Evolutionary conservation across 2,329 filamentous ascomycete species (phyloP), one percentile per base, ranked within the genome.

Genomic region (Penicillium brasilianum): DNA sequence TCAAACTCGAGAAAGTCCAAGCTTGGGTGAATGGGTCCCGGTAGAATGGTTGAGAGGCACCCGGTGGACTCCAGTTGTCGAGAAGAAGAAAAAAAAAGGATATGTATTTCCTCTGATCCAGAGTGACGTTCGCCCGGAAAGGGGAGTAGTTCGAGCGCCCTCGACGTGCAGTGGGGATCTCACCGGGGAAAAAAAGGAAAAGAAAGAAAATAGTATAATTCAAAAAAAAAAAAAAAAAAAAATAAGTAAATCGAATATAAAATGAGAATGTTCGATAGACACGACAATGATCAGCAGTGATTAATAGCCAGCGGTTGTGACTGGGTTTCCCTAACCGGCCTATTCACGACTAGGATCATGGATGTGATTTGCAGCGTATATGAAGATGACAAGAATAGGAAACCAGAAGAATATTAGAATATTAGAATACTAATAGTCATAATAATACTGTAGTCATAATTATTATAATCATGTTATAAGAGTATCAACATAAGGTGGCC

Each of bases 151-250:
- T 53, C 50, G 50, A 53, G 50, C 20, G 28, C 32, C 11, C 22
- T 20, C 20, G 16, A 53, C 34, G 34, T 53, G 34, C 50, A 53
- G 36, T 20, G 50, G 50, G 34, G 50, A 53, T 53, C 50, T 53
- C 34, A 37, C 34, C 11, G 32, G 32, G 20, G 39, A 13, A 13
- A 6, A 2, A 18, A 36, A 16, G 13, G 20, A 11, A 50, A 13
- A 52, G 18, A 13, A 5, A n/a, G 0, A 37, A 39, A 18, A 39
- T 53, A 11, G 16, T 25, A 37, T 25, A n/a, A 28, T 39, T 16
- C 5, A 5, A 6, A 6, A 14, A 37, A n/a, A 6, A 18, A n/a
- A 34, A 20, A 39, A 34, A 13, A n/a, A 34, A 1, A 36, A 37
- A n/a, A 37, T 52, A 10, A 25, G 25, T 28, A 28, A 28, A 28